Conservation (phyloP, 768 basidiomycete species). For the Rhodotorula babjevae region DNA sequence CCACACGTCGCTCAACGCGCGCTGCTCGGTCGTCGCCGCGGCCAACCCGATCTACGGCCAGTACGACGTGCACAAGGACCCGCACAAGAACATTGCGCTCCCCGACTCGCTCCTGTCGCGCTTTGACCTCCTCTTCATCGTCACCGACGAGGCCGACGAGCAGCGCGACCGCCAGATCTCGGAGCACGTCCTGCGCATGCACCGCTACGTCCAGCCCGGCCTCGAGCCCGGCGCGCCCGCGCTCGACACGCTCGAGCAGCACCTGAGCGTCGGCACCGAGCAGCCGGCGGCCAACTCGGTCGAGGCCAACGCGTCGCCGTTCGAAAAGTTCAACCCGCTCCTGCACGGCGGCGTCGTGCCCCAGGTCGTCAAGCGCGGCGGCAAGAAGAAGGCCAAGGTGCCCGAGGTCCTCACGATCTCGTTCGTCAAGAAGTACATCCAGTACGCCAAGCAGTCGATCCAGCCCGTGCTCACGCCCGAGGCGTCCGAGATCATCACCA, state of each 20-base stretch:
- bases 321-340: slow-evolving; percentile 93
- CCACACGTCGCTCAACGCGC: slow-evolving; percentile 93
- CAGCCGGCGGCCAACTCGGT: slow-evolving; percentile 12
- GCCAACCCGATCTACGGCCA: slow-evolving; percentile 97
- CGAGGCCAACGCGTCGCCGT: slow-evolving; percentile 54
- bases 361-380: slow-evolving; percentile 53
- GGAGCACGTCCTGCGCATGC: slow-evolving; percentile 95
- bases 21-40: slow-evolving; percentile 95
- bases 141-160: slow-evolving; percentile 97
- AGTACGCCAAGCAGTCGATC: slow-evolving; percentile 86
- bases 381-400: slow-evolving; percentile 52
- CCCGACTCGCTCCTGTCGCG: slow-evolving; percentile 96
- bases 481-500: slow-evolving; percentile 88
- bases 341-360: slow-evolving; percentile 77
- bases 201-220: slow-evolving; percentile 91
- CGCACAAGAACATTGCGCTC: slow-evolving; percentile 95
- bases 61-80: slow-evolving; percentile 99
- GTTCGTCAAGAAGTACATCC: slow-evolving; percentile 97
- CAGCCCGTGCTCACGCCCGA: slow-evolving; percentile 83
- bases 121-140: slow-evolving; percentile 96
- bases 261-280: slow-evolving; percentile 73
- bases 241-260: slow-evolving; percentile 79
- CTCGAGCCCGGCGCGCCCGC: slow-evolving; percentile 87
- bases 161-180: slow-evolving; percentile 87
- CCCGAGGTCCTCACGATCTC: slow-evolving; percentile 83